Evolutionary conservation across 257 asterid species (phyloP).

Genomic region (Eustoma russellianum): DNA sequence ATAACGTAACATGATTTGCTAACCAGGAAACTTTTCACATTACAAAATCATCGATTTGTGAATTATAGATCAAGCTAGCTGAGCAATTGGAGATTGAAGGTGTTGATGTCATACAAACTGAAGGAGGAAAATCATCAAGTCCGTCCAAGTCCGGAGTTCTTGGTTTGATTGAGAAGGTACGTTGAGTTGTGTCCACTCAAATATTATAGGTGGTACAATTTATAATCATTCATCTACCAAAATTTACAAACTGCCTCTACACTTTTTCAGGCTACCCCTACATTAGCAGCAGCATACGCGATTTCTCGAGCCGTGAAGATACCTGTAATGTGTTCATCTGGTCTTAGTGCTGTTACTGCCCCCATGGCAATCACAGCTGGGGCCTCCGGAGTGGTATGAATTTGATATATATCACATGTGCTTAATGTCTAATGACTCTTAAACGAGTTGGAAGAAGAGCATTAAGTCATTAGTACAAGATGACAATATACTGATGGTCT

Average conservation of each 20-base stretch:
- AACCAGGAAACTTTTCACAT: neutral
- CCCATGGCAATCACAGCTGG: slow-evolving; percentile 93
- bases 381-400: slow-evolving; percentile 79
- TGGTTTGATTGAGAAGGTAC: slow-evolving; percentile 84
- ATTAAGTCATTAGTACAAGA: no score
- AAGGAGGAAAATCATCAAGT: slow-evolving; percentile 71
- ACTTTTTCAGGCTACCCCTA: slow-evolving; percentile 62
- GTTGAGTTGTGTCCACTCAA: no score
- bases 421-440: no score
- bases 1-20: neutral
- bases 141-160: slow-evolving; percentile 78
- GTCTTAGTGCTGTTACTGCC: slow-evolving; percentile 78
- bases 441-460: no score
- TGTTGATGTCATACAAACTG: slow-evolving; percentile 80
- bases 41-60: neutral
- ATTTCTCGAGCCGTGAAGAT: slow-evolving; percentile 70
- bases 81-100: slow-evolving; percentile 75
- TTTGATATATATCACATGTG: no score
- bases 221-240: neutral
- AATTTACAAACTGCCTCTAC: neutral
- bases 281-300: slow-evolving; percentile 83
- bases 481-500: no score
- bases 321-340: slow-evolving; percentile 90
- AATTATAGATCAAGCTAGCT: slow-evolving; percentile 61
- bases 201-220: neutral